Evolutionary conservation across 2,329 filamentous ascomycete species (phyloP).

Genomic region (Pseudogymnoascus sp.): DNA sequence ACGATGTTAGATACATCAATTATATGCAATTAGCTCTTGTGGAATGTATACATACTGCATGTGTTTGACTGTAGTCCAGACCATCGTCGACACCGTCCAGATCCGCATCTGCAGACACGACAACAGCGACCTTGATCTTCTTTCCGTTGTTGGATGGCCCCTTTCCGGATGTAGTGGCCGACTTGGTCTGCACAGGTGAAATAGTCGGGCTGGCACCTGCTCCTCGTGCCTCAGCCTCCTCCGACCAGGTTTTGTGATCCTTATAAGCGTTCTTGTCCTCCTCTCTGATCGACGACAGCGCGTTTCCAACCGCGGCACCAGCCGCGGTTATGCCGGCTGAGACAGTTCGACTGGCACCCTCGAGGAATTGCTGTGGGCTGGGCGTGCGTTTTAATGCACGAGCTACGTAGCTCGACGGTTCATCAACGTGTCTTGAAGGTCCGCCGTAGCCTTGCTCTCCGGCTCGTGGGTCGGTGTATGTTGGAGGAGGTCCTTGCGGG

Average conservation of each 20-base stretch:
- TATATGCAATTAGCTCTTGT: constrained; percentile 8
- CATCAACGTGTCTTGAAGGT: constrained; percentile 29
- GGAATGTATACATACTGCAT: constrained; percentile 57
- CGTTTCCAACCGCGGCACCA: constrained; percentile 72
- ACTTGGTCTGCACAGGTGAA: neutral
- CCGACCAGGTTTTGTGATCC: constrained; percentile 86
- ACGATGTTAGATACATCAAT: constrained; percentile 13
- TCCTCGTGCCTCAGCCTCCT: constrained; percentile 69
- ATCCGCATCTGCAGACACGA: constrained; percentile 71
- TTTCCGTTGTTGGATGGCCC: constrained; percentile 23
- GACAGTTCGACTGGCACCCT: constrained; percentile 72
- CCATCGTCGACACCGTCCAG: constrained; percentile 51
- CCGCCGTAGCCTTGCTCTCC: constrained; percentile 37
- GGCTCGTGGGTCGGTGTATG: constrained; percentile 32
- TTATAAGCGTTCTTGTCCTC: constrained; percentile 73
- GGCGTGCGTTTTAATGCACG: constrained; percentile 73
- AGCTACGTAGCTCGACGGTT: constrained; percentile 57
- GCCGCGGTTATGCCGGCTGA: constrained; percentile 75
- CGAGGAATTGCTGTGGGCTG: constrained; percentile 81
- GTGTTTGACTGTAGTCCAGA: constrained; percentile 59
- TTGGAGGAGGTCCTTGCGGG: constrained; percentile 33
- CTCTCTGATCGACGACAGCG: constrained; percentile 73
- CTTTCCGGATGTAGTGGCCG: neutral
- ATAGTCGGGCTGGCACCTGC: constrained; percentile 33
- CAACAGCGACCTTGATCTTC: constrained; percentile 75